These are phyloP conservation scores for Kurtzmaniella quercitrusa DNA, from an alignment of 1,139 yeast genomes.

Conservation along the genomic window DNA sequence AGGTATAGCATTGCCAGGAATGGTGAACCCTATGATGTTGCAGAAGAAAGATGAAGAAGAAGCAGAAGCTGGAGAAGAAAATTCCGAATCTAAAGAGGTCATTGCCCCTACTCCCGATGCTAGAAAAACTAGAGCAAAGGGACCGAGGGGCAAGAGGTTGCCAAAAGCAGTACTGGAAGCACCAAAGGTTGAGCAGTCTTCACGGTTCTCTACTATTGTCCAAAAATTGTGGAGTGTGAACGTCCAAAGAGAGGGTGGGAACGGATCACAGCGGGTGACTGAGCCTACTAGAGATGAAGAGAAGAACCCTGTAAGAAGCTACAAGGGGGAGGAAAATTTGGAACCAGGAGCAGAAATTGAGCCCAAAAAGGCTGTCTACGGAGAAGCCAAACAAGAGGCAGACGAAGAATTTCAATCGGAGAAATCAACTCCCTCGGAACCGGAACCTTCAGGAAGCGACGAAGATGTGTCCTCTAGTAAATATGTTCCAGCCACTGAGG, in stretches of 20 bases:
- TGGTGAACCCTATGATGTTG: slow-evolving; percentile 40
- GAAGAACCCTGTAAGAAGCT: background rate
- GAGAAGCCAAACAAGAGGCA: background rate
- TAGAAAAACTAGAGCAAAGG: slow-evolving; percentile 56
- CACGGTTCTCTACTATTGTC: slow-evolving; percentile 27
- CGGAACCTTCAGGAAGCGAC: no score
- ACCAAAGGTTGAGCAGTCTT: slow-evolving; percentile 27
- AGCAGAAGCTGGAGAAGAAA: slow-evolving; percentile 6
- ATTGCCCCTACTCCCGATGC: slow-evolving; percentile 14
- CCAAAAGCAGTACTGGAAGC: slow-evolving; percentile 59
- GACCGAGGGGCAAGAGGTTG: slow-evolving; percentile 74
- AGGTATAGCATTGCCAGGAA: slow-evolving; percentile 61
- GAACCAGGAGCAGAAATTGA: background rate
- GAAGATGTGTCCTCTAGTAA: no score
- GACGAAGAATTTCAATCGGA: background rate
- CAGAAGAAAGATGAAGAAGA: slow-evolving; percentile 11
- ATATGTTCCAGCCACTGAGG: no score
- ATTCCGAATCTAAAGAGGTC: slow-evolving; percentile 10
- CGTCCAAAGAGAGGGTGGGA: slow-evolving; percentile 9
- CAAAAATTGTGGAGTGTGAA: slow-evolving; percentile 36
- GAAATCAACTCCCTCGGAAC: background rate
- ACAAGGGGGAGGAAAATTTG: background rate
- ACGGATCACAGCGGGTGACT: background rate
- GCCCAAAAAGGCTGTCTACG: background rate
- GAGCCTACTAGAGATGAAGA: background rate